phyloP scores from a whole-genome alignment of 2,329 filamentous ascomycete genomes.

The Nemania sp. region DNA sequence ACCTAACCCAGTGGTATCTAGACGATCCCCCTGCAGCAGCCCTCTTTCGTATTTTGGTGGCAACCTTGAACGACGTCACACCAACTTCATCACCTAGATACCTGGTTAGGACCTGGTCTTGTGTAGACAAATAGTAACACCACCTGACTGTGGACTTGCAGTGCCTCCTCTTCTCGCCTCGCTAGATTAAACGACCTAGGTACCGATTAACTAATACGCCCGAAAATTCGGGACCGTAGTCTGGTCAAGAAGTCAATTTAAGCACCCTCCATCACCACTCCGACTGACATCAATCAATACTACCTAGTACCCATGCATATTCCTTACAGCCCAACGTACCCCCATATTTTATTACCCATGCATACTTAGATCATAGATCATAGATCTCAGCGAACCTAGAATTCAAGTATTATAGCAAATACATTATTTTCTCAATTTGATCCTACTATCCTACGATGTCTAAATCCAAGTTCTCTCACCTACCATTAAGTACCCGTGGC shows the following conservation, averaged over 20 bases:
- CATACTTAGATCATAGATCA: too few relatives aligned
- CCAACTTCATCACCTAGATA: constrained; percentile 20
- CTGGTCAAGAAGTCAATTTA: background rate
- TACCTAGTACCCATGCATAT: too few relatives aligned
- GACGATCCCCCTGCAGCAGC: constrained; percentile 19
- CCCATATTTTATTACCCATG: constrained; percentile 5
- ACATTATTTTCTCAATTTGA: constrained; percentile 34
- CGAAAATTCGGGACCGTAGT: background rate
- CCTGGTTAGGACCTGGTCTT: background rate
- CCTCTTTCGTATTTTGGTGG: constrained; percentile 9
- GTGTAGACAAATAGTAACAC: constrained; percentile 8
- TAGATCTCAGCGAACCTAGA: constrained; percentile 32
- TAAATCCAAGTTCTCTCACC: constrained; percentile 56
- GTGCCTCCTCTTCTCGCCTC: too few relatives aligned
- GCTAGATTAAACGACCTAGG: background rate
- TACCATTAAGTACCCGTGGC: constrained; percentile 62
- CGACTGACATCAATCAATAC: background rate
- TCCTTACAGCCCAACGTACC: background rate
- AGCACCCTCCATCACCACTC: background rate
- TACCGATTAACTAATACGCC: background rate
- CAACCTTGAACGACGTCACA: constrained; percentile 45
- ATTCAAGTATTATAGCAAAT: constrained; percentile 29
- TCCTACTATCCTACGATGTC: constrained; percentile 40
- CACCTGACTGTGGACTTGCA: constrained; percentile 16
- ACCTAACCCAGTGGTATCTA: constrained; percentile 1